Percentiles rank a stretch among this genome's conserved stretches.
These are phyloP conservation scores for Vanderwaltozyma verrucispora DNA, from an alignment of 805 yeast species.

Conservation along the genomic window DNA sequence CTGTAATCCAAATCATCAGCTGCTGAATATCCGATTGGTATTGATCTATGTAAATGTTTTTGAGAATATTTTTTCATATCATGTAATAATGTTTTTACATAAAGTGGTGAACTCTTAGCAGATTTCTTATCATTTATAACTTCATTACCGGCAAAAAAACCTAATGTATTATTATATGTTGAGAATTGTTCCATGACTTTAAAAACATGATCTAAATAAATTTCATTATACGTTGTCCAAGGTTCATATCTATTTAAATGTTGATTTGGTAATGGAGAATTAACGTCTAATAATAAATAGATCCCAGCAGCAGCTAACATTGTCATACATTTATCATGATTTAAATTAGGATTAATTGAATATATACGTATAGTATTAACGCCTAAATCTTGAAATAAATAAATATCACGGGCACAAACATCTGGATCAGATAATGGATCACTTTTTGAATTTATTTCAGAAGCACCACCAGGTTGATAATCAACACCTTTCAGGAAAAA, in stretches of 20 bases:
- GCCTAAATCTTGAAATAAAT: slow-evolving; percentile 71
- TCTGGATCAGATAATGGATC: slow-evolving; percentile 75
- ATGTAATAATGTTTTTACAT: slow-evolving; percentile 65
- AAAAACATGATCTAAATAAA: slow-evolving; percentile 66
- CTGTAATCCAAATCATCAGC: slow-evolving; percentile 84
- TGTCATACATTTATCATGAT: slow-evolving; percentile 89
- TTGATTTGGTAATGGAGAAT: slow-evolving; percentile 70
- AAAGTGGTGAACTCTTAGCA: slow-evolving; percentile 57
- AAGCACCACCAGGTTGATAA: slow-evolving; percentile 93
- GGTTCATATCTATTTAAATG: slow-evolving; percentile 88
- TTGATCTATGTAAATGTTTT: slow-evolving; percentile 45
- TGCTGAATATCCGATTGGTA: slow-evolving; percentile 94
- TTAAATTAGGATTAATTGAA: slow-evolving; percentile 68
- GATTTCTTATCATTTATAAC: slow-evolving; percentile 72
- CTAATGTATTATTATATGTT: slow-evolving; percentile 78
- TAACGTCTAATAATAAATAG: slow-evolving; percentile 84
- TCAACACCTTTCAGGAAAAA: slow-evolving; percentile 83
- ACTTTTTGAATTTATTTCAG: slow-evolving; percentile 42
- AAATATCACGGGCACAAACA: slow-evolving; percentile 72
- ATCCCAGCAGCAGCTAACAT: slow-evolving; percentile 85
- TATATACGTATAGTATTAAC: slow-evolving; percentile 83
- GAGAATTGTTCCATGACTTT: slow-evolving; percentile 74
- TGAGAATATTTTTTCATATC: slow-evolving; percentile 70
- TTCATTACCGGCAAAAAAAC: slow-evolving; percentile 89
- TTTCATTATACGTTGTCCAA: slow-evolving; percentile 71